Conservation (phyloP, 1,284 basidiomycete species). For the Bondarzewia mesenterica region DNA sequence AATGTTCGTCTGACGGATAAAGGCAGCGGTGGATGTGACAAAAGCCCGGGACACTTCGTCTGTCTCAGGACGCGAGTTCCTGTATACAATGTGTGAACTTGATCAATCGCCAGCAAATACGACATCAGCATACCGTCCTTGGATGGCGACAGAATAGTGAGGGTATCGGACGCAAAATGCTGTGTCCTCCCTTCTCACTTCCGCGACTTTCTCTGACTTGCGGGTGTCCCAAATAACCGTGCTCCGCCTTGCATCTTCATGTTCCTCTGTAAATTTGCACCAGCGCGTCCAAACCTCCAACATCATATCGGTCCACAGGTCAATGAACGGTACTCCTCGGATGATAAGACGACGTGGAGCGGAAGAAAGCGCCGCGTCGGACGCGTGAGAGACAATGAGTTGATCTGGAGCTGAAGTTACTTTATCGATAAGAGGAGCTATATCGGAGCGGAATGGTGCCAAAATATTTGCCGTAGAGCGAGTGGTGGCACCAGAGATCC, state of each 20-base stretch:
- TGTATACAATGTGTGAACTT: background rate
- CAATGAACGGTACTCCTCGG: constrained; percentile 16
- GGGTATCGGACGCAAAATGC: constrained; percentile 14
- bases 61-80: constrained; percentile 1
- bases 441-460: constrained; percentile 14
- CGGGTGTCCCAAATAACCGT: constrained; percentile 17
- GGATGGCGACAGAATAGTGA: constrained; percentile 17
- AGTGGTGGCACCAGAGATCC: constrained; percentile 16
- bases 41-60: background rate
- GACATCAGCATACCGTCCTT: constrained; percentile 12
- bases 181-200: constrained; percentile 11
- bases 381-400: constrained; percentile 15
- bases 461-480: constrained; percentile 20
- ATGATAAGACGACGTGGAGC: constrained; percentile 15
- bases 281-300: constrained; percentile 14
- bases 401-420: constrained; percentile 11
- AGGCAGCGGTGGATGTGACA: background rate
- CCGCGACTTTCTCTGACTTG: constrained; percentile 10
- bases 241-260: constrained; percentile 14
- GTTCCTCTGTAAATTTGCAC: constrained; percentile 16
- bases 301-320: constrained; percentile 9
- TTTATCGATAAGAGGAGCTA: constrained; percentile 14
- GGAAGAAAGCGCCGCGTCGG: constrained; percentile 12
- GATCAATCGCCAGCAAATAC: background rate
- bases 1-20: constrained; percentile 16